A percentile compares a stretch with the other conserved stretches of the same genome.
phyloP scores from a whole-genome alignment of 2,329 filamentous ascomycete species.

The Helicocarpus griseus region DNA sequence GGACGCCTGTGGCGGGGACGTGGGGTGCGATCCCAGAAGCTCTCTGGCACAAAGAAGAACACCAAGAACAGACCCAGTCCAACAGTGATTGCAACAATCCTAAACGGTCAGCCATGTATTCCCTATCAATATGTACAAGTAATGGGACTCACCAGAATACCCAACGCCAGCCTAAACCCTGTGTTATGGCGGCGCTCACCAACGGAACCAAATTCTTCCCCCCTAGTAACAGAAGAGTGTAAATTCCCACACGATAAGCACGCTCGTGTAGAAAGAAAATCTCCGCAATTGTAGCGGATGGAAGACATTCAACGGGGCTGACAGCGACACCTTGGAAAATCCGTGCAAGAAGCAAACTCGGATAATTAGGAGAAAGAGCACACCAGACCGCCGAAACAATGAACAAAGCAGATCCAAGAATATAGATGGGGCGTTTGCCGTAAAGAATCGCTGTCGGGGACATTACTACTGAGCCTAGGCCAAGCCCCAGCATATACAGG shows the following conservation, averaged over 20 bases:
- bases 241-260: conserved; percentile 86
- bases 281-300: conserved; percentile 87
- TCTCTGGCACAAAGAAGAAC: conserved; percentile 89
- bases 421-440: conserved; percentile 85
- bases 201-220: conserved; percentile 87
- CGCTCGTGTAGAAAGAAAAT: conserved; percentile 94
- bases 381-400: conserved; percentile 72
- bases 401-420: conserved; percentile 68
- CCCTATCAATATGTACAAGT: neutral
- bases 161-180: conserved; percentile 75
- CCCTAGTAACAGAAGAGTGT: conserved; percentile 76
- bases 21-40: conserved; percentile 86
- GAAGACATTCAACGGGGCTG: conserved; percentile 83
- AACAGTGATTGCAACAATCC: conserved; percentile 74
- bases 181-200: conserved; percentile 75
- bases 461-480: conserved; percentile 71
- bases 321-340: conserved; percentile 83
- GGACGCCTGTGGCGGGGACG: conserved; percentile 37
- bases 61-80: conserved; percentile 60
- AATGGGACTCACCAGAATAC: conserved; percentile 61
- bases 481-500: conserved; percentile 88
- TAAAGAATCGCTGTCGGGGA: conserved; percentile 86
- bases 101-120: conserved; percentile 25
- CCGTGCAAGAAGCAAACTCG: conserved; percentile 68
- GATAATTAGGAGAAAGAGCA: conserved; percentile 69